Evolutionary conservation across 345 rosid species (phyloP).

Genomic region (Salix dunnii): DNA sequence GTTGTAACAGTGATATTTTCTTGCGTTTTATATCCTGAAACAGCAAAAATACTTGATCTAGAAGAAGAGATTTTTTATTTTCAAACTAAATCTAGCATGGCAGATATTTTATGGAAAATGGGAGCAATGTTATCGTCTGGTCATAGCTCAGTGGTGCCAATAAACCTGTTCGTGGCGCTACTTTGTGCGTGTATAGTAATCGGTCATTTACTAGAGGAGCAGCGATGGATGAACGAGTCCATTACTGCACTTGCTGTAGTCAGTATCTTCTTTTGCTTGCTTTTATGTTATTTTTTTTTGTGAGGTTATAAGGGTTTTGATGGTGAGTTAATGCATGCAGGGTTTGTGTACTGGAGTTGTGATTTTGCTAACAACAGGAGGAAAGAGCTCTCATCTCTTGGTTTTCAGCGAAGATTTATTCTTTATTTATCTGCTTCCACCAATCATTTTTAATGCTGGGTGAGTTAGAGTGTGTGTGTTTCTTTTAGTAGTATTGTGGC

Average conservation of each 20-base stretch:
- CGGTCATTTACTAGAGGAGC: constrained; percentile 85
- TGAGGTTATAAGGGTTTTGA: neutral
- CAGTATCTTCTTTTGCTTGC: constrained; percentile 20
- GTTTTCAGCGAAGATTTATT: constrained; percentile 96
- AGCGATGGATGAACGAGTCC: constrained; percentile 87
- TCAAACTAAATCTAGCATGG: constrained; percentile 3
- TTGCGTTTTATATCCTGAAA: too few species aligned
- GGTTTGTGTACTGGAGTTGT: constrained; percentile 85
- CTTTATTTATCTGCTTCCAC: constrained; percentile 97
- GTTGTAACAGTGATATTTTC: too few species aligned
- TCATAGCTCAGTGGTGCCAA: constrained; percentile 73
- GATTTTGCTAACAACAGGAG: constrained; percentile 70
- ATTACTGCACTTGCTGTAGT: constrained; percentile 90
- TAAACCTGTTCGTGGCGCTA: constrained; percentile 85
- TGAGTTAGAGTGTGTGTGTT: constrained; percentile 20
- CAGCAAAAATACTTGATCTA: too few species aligned
- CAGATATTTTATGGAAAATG: neutral
- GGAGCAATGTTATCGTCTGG: constrained; percentile 40
- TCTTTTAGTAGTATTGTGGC: neutral
- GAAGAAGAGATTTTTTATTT: too few species aligned
- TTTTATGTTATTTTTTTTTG: neutral
- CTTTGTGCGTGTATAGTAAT: constrained; percentile 79
- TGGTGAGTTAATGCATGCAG: constrained; percentile 37
- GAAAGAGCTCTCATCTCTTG: constrained; percentile 75
- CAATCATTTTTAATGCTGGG: constrained; percentile 98